Percentiles rank a stretch among this genome's conserved stretches.
Evolutionary conservation across 495 filamentous ascomycete species (phyloP).

Genomic region (Penicillium diatomitis): DNA sequence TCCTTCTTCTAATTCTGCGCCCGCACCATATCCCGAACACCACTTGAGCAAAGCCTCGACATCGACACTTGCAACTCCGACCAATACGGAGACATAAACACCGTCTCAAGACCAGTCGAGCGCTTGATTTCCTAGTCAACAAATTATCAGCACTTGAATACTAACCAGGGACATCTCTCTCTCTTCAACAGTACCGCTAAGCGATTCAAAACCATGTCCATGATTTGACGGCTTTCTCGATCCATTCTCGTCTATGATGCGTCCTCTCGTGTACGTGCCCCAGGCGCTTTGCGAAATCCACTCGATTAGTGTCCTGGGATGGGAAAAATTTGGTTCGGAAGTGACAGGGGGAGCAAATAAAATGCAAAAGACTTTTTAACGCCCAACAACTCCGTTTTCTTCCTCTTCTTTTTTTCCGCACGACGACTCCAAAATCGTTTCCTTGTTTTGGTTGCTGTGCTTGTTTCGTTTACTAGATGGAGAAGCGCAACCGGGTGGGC

Average conservation of each 20-base stretch:
- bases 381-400: conserved; percentile 7
- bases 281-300: conserved; percentile 16
- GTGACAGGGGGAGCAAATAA: conserved; percentile 5
- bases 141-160: background rate
- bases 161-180: conserved; percentile 6
- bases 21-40: too few species aligned
- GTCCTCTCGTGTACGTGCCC: conserved; percentile 13
- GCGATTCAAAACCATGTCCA: conserved; percentile 23
- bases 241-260: conserved; percentile 31
- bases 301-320: conserved; percentile 7
- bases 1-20: background rate
- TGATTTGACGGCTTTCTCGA: conserved; percentile 24
- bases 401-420: conserved; percentile 12
- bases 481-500: too few species aligned
- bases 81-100: too few species aligned
- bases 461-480: conserved; percentile 8
- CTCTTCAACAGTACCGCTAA: conserved; percentile 44
- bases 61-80: too few species aligned
- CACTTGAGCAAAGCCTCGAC: too few species aligned
- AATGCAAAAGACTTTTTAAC: background rate
- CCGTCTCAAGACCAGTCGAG: too few species aligned
- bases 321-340: conserved; percentile 12
- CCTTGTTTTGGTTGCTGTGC: conserved; percentile 7
- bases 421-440: conserved; percentile 13
- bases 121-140: too few species aligned